These are phyloP conservation scores for Citrus sp. DNA, from an alignment of 345 rosid species.

Conservation along the genomic window DNA sequence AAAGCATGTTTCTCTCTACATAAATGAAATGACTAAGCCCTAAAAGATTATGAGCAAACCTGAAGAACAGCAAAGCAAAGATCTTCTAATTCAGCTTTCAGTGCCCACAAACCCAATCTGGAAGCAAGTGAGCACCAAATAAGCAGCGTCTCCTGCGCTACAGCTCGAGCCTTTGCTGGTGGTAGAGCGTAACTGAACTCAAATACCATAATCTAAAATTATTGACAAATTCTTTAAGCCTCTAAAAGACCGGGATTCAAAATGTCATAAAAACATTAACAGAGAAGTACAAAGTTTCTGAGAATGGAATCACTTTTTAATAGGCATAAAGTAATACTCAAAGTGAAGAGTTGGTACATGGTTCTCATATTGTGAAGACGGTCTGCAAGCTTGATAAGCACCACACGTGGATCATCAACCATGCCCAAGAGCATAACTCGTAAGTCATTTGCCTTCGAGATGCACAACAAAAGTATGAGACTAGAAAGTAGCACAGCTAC, in stretches of 20 bases:
- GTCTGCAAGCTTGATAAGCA: conserved; percentile 81
- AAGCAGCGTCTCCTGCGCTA: conserved; percentile 69
- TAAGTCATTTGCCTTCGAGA: conserved; percentile 51
- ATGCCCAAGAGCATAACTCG: conserved; percentile 75
- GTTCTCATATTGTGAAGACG: conserved; percentile 87
- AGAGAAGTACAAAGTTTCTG: background rate
- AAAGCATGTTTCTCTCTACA: conserved; percentile 11
- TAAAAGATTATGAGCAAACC: conserved; percentile 34
- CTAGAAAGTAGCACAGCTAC: conserved; percentile 8
- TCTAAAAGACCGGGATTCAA: background rate
- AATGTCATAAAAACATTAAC: background rate
- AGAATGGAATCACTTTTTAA: background rate
- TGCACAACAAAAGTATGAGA: conserved; percentile 3
- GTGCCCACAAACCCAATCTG: conserved; percentile 73
- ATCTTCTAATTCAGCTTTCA: conserved; percentile 74
- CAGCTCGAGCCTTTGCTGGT: conserved; percentile 56
- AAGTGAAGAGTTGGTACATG: conserved; percentile 42
- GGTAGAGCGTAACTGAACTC: conserved; percentile 60
- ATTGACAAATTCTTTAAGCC: background rate
- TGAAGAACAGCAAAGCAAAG: conserved; percentile 74
- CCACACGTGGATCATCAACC: conserved; percentile 81
- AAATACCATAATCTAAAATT: conserved; percentile 8
- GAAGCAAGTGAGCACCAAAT: conserved; percentile 84
- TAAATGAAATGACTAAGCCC: background rate
- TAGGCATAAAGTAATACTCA: background rate